These are phyloP conservation scores for Zangia roseola DNA, from an alignment of 768 basidiomycete species.

Conservation along the genomic window DNA sequence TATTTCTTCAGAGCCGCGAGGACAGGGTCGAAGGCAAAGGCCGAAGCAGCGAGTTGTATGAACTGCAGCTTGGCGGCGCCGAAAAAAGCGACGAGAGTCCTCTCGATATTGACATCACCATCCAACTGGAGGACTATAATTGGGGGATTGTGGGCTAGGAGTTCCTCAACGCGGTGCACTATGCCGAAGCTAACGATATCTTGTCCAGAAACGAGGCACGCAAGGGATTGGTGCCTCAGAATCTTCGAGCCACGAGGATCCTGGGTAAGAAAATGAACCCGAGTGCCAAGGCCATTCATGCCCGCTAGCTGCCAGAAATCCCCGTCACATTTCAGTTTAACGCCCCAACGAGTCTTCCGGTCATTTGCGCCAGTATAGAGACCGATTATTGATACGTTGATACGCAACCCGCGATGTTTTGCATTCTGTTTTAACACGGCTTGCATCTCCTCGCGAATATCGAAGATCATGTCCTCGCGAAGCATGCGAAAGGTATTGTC, in stretches of 20 bases:
- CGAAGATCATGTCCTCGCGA: constrained; percentile 60
- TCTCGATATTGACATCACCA: constrained; percentile 37
- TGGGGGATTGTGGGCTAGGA: constrained; percentile 47
- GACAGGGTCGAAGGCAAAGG: constrained; percentile 64
- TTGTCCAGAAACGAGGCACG: constrained; percentile 49
- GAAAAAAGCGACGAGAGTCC: constrained; percentile 42
- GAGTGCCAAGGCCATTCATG: constrained; percentile 32
- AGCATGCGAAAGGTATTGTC: constrained; percentile 68
- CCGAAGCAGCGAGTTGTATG: constrained; percentile 57
- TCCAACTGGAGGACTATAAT: constrained; percentile 54
- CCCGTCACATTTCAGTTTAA: constrained; percentile 36
- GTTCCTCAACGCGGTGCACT: constrained; percentile 52
- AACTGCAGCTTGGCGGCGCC: constrained; percentile 38
- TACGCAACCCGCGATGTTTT: constrained; percentile 38
- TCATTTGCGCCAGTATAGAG: constrained; percentile 33
- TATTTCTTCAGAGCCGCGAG: constrained; percentile 54
- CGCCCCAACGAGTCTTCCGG: constrained; percentile 33
- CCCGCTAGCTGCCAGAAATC: constrained; percentile 40
- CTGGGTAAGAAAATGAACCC: constrained; percentile 38
- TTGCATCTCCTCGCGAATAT: constrained; percentile 56
- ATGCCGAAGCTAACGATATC: constrained; percentile 52
- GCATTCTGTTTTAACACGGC: constrained; percentile 36
- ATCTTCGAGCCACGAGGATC: constrained; percentile 35
- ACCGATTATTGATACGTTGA: constrained; percentile 38
- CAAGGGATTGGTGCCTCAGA: constrained; percentile 53